Evolutionary conservation across 768 basidiomycete species (phyloP).

Genomic region (Gloeopeniophorella convolvens): DNA sequence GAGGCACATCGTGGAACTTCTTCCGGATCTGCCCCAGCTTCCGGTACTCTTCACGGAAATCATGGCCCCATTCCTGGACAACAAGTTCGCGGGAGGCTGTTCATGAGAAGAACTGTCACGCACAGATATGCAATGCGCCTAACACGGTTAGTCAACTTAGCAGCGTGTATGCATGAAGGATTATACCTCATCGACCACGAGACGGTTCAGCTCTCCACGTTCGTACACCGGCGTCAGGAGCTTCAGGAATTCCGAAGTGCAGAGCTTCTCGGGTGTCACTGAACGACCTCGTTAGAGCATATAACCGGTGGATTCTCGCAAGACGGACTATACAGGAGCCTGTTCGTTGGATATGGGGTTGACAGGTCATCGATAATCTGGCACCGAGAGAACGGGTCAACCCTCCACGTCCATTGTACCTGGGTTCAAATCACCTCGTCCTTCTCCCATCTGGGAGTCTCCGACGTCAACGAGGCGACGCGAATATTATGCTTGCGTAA

Average conservation of each 20-base stretch:
- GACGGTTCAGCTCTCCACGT: conserved; percentile 55
- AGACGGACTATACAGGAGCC: conserved; percentile 67
- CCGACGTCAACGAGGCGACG: conserved; percentile 61
- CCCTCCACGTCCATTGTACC: neutral
- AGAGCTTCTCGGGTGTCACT: conserved; percentile 78
- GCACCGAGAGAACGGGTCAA: neutral
- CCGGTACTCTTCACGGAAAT: conserved; percentile 71
- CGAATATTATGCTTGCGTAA: conserved; percentile 48
- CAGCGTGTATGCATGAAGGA: neutral
- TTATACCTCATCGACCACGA: conserved; percentile 76
- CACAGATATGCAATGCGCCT: conserved; percentile 85
- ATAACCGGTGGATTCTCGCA: neutral
- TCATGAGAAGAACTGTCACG: conserved; percentile 14
- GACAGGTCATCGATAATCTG: conserved; percentile 60
- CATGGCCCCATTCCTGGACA: conserved; percentile 78
- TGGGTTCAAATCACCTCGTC: conserved; percentile 36
- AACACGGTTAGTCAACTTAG: neutral
- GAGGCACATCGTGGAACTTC: conserved; percentile 60
- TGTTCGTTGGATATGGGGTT: conserved; percentile 49
- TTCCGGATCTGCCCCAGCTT: conserved; percentile 64
- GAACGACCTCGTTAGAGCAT: neutral
- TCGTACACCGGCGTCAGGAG: conserved; percentile 45
- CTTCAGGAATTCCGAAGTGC: conserved; percentile 44
- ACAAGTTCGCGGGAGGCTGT: neutral
- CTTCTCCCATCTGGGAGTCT: conserved; percentile 50